Evolutionary conservation across 108 stramenopile species (phyloP).

Genomic region (Aurantiochytrium sp.): DNA sequence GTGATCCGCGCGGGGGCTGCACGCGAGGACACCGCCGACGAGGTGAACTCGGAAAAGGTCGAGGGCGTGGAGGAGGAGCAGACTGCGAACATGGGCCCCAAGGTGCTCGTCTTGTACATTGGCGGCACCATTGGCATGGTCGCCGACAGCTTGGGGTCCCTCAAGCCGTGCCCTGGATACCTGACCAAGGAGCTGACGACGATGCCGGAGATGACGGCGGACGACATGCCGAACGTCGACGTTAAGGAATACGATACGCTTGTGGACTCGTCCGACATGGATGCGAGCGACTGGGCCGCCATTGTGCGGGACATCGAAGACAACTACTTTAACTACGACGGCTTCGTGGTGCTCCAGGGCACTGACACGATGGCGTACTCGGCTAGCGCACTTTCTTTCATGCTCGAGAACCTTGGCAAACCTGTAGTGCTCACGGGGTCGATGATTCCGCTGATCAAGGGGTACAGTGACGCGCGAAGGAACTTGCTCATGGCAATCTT

Average conservation of each 20-base stretch:
- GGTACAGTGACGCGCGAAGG: slow-evolving; percentile 85
- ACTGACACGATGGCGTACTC: slow-evolving; percentile 97
- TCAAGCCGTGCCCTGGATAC: slow-evolving; percentile 45
- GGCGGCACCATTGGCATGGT: slow-evolving; percentile 60
- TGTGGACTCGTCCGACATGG: slow-evolving; percentile 75
- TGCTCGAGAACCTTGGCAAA: slow-evolving; percentile 94
- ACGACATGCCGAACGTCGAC: slow-evolving; percentile 34
- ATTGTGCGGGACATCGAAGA: slow-evolving; percentile 64
- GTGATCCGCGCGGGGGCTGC: too few species aligned
- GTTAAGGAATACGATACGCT: slow-evolving; percentile 43
- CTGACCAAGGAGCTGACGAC: slow-evolving; percentile 27
- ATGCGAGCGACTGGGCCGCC: slow-evolving; percentile 76
- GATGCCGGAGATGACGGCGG: slow-evolving; percentile 32
- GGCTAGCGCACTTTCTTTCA: slow-evolving; percentile 82
- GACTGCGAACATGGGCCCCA: neutral
- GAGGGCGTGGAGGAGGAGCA: too few species aligned
- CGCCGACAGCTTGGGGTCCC: slow-evolving; percentile 19
- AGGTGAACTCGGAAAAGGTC: too few species aligned
- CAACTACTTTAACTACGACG: slow-evolving; percentile 79
- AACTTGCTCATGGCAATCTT: slow-evolving; percentile 90
- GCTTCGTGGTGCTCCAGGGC: slow-evolving; percentile 89
- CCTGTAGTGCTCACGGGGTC: slow-evolving; percentile 85
- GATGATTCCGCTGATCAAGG: slow-evolving; percentile 81
- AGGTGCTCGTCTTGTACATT: slow-evolving; percentile 31
- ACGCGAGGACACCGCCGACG: too few species aligned